Percentiles rank a stretch among this genome's conserved stretches.
Evolutionary conservation across 1,284 basidiomycete species (phyloP).

Genomic region (Neonothopanus nambi): DNA sequence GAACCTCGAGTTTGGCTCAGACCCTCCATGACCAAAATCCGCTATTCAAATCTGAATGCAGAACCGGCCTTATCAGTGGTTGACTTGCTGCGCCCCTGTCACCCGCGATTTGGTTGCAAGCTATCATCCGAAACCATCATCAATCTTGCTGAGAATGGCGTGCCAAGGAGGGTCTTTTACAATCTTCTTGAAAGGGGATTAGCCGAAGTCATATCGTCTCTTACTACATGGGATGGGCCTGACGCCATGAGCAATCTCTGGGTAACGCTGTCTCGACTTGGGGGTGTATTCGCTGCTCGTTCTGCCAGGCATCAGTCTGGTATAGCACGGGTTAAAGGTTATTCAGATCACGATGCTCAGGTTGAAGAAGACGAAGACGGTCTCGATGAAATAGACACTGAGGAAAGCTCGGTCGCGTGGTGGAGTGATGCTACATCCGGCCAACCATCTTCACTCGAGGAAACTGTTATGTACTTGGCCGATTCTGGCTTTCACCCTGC

Average conservation of each 20-base stretch:
- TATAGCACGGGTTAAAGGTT: slow-evolving; percentile 44
- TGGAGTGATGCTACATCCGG: slow-evolving; percentile 53
- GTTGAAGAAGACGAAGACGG: slow-evolving; percentile 43
- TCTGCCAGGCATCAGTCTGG: slow-evolving; percentile 43
- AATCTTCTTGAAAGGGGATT: slow-evolving; percentile 38
- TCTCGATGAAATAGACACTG: slow-evolving; percentile 32
- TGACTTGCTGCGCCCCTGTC: slow-evolving; percentile 49
- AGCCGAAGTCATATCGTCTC: slow-evolving; percentile 37
- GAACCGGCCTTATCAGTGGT: slow-evolving; percentile 44
- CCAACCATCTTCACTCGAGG: slow-evolving; percentile 50
- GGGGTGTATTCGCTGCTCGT: slow-evolving; percentile 45
- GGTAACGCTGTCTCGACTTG: slow-evolving; percentile 37
- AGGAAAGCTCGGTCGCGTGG: slow-evolving; percentile 47
- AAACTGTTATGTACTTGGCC: slow-evolving; percentile 48
- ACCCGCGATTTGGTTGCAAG: slow-evolving; percentile 39
- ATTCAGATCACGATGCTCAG: slow-evolving; percentile 32
- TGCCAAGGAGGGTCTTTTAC: slow-evolving; percentile 38
- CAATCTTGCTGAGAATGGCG: slow-evolving; percentile 53
- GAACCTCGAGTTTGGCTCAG: slow-evolving; percentile 40
- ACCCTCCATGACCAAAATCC: slow-evolving; percentile 51
- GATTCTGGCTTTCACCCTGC: slow-evolving; percentile 48
- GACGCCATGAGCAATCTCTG: slow-evolving; percentile 45
- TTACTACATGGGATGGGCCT: slow-evolving; percentile 45
- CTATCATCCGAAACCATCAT: slow-evolving; percentile 51
- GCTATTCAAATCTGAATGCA: slow-evolving; percentile 29